A percentile compares a stretch with the other conserved stretches of the same genome.
These are phyloP conservation scores for Penicillium antarcticum DNA, from an alignment of 495 filamentous ascomycete genomes.

Conservation along the genomic window DNA sequence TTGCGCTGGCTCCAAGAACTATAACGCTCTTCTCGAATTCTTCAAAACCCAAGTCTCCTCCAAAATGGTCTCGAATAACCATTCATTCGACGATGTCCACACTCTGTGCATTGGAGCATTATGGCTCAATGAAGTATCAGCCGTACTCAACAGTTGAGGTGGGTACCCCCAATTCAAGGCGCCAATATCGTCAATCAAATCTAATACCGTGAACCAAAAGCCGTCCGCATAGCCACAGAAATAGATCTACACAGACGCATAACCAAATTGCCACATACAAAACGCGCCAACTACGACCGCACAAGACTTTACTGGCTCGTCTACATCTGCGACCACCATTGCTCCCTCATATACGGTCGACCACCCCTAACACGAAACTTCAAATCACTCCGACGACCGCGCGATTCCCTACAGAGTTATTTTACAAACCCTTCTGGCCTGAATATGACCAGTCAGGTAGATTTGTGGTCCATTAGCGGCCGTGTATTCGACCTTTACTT, in stretches of 20 bases:
- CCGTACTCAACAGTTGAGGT: conserved; percentile 3
- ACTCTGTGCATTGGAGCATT: conserved; percentile 12
- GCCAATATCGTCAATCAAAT: no score
- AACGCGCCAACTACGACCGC: conserved; percentile 4
- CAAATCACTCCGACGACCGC: neutral
- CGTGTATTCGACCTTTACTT: conserved; percentile 15
- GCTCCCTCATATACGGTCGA: conserved; percentile 5
- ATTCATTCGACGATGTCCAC: conserved; percentile 7
- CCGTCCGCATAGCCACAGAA: conserved; percentile 13
- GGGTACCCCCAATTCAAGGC: neutral
- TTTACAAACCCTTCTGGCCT: conserved; percentile 1
- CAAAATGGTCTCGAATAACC: neutral
- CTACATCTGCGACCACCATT: conserved; percentile 10
- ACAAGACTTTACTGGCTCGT: conserved; percentile 10
- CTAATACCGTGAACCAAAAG: neutral
- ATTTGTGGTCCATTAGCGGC: conserved; percentile 18
- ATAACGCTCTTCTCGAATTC: neutral
- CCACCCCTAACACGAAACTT: conserved; percentile 12
- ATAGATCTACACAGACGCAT: conserved; percentile 13
- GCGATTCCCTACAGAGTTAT: neutral
- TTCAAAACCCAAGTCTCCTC: conserved; percentile 1
- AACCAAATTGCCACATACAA: conserved; percentile 9
- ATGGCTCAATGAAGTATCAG: conserved; percentile 11
- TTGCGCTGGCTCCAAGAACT: conserved; percentile 1
- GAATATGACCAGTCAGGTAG: conserved; percentile 21